Percentiles rank a stretch among this genome's conserved stretches.
Conservation (phyloP, 164 flowering plant genomes). For the Magnolia officinalis region DNA sequence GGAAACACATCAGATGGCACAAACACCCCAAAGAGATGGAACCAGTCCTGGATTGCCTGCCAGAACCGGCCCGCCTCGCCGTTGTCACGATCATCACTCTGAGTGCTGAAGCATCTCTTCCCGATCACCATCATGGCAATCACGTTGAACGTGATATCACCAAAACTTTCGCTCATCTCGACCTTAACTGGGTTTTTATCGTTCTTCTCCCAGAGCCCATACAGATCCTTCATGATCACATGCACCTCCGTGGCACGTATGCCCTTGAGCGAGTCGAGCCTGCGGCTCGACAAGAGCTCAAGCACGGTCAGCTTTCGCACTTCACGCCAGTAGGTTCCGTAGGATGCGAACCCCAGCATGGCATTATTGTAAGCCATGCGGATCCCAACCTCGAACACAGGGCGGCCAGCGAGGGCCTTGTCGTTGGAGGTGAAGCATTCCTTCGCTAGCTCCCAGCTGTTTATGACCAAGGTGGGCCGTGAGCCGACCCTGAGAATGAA, state of each 20-base stretch:
- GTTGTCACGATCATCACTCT: neutral
- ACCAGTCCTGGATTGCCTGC: slow-evolving; percentile 3
- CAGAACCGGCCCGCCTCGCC: slow-evolving; percentile 4
- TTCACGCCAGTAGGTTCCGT: slow-evolving; percentile 24
- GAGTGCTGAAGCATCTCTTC: slow-evolving; percentile 29
- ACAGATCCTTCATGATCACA: slow-evolving; percentile 2
- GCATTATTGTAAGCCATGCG: slow-evolving; percentile 7
- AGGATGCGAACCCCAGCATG: slow-evolving; percentile 7
- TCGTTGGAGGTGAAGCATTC: slow-evolving; percentile 22
- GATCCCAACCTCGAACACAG: neutral
- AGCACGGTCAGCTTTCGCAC: slow-evolving; percentile 17
- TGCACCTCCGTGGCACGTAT: slow-evolving; percentile 14
- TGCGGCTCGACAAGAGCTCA: slow-evolving; percentile 21
- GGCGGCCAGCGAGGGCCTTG: slow-evolving; percentile 10
- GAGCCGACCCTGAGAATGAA: slow-evolving; percentile 15
- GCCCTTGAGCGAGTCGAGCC: slow-evolving; percentile 15
- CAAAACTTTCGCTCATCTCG: slow-evolving; percentile 27
- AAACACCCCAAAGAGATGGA: neutral
- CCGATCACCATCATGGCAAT: slow-evolving; percentile 43
- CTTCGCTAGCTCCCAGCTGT: slow-evolving; percentile 20
- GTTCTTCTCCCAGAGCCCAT: slow-evolving; percentile 5
- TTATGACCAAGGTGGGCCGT: slow-evolving; percentile 11
- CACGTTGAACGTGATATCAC: slow-evolving; percentile 26
- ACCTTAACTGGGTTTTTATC: neutral
- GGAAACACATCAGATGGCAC: neutral